Evolutionary conservation across 805 yeast genomes (phyloP).

Genomic region (Soucietia sequanensis): DNA sequence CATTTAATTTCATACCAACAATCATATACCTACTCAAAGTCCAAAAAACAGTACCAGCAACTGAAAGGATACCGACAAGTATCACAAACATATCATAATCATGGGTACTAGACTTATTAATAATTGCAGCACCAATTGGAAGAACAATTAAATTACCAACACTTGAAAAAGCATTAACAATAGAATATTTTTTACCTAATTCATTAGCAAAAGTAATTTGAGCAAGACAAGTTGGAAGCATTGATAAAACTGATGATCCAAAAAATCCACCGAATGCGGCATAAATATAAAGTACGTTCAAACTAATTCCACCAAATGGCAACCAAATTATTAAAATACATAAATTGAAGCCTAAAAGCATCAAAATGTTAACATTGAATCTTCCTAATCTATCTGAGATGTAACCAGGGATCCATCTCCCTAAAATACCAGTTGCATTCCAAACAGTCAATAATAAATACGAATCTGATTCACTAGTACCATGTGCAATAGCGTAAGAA

Average conservation of each 20-base stretch:
- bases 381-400: conserved; percentile 26
- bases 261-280: conserved; percentile 35
- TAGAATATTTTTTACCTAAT: conserved; percentile 36
- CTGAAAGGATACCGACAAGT: conserved; percentile 27
- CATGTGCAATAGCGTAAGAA: conserved; percentile 32
- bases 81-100: conserved; percentile 31
- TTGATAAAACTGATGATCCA: conserved; percentile 32
- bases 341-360: conserved; percentile 25
- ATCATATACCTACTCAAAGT: conserved; percentile 16
- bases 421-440: conserved; percentile 30
- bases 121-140: conserved; percentile 33
- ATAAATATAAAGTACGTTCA: conserved; percentile 28
- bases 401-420: conserved; percentile 31
- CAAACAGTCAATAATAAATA: conserved; percentile 26
- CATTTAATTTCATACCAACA: conserved; percentile 20
- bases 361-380: conserved; percentile 30
- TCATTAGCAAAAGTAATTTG: conserved; percentile 51
- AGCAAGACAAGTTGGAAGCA: conserved; percentile 52
- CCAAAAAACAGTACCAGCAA: conserved; percentile 30
- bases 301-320: conserved; percentile 26
- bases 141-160: conserved; percentile 32
- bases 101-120: conserved; percentile 22
- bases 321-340: conserved; percentile 31
- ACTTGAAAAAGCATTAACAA: conserved; percentile 28
- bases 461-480: conserved; percentile 26